Base-by-base conservation (phyloP, 2,329 filamentous ascomycete genomes). In the Talaromyces funiculosus region DNA sequence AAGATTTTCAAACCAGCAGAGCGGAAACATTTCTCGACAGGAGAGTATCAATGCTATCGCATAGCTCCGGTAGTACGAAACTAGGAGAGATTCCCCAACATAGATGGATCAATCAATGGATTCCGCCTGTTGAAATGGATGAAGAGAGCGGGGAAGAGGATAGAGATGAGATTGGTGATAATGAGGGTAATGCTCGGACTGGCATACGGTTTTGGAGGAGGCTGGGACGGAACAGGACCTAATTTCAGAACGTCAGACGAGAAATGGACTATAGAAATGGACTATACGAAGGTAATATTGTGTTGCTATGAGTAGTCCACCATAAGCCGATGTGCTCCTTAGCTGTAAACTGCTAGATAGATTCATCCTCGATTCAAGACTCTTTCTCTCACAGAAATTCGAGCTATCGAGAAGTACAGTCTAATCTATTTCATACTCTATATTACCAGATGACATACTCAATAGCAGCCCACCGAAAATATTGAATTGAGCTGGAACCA, bases 31-130 rank as follows among this genome's bases (percentile, higher is more conserved):
- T 22, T 16, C 51, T 53, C 3, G 35, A 42, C n/a, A 59, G 55
- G 22, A 47, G 61, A 29, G 12, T 57, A 40, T 62, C 61, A 14
- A 60, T 62, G n/a, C 8, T 62, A 31, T 60, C 61, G 5, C 26
- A 43, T 24, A 53, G 45, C n/a, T 62, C 61, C 12, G 61, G 42
- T 18, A 62, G 61, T 26, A 62, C 61, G 9, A 62, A 62, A 43
- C 3, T 62, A 24, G 61, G 61, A n/a, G 61, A 62, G 24, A 62
- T 62, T 38, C 61, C 61, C 1, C 57, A 49, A 24, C 43, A 62
- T 42, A 62, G 57, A 53, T 62, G 57, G 61, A 37, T 60, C 3
- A 35, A 47, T 18, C 42, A 53, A 10, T 60, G 61, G 61, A 10
- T 57, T 35, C 57, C 57, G 20, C 57, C 61, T 14, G 18, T 53